Conservation (phyloP, 306 rosid species). For the Cicer arietinum region DNA sequence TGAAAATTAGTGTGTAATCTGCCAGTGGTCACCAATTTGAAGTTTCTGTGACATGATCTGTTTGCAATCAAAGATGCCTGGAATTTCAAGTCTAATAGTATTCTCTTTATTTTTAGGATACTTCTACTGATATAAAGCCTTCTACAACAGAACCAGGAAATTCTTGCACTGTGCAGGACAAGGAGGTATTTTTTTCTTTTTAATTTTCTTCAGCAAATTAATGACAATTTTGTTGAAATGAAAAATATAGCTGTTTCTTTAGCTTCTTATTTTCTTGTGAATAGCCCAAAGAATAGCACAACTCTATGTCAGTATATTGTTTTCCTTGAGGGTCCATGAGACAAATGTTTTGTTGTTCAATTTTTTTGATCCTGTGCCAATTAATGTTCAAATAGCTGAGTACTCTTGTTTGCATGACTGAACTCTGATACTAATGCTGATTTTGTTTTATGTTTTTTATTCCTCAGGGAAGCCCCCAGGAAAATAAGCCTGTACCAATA, state of each 20-base stretch:
- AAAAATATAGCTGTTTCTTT: not conserved
- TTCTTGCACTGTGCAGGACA: slow-evolving; percentile 44
- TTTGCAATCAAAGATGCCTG: slow-evolving; percentile 33
- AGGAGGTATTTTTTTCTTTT: slow-evolving; percentile 45
- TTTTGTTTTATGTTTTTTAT: slow-evolving; percentile 10
- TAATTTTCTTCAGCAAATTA: slow-evolving; percentile 17
- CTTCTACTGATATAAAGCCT: slow-evolving; percentile 65
- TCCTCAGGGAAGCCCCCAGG: slow-evolving; percentile 59
- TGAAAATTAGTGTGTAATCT: slow-evolving; percentile 7
- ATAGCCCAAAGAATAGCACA: not conserved
- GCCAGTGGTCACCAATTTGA: slow-evolving; percentile 22
- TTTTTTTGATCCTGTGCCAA: slow-evolving; percentile 1
- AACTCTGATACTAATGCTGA: slow-evolving; percentile 17
- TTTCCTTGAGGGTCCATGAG: slow-evolving; percentile 9
- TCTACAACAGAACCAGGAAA: slow-evolving; percentile 53
- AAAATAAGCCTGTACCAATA: slow-evolving; percentile 53
- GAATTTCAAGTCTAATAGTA: slow-evolving; percentile 38
- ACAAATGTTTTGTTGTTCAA: slow-evolving; percentile 27
- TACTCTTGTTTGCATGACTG: slow-evolving; percentile 23
- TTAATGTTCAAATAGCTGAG: slow-evolving; percentile 22
- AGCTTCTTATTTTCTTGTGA: slow-evolving; percentile 1
- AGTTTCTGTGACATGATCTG: slow-evolving; percentile 23
- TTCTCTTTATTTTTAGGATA: slow-evolving; percentile 54
- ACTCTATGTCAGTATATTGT: slow-evolving; percentile 4
- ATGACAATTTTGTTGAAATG: slow-evolving; percentile 6